Evolutionary conservation across 768 basidiomycete genomes (phyloP), one percentile per base, ranked within the genome.

Genomic region (Russula lepida): DNA sequence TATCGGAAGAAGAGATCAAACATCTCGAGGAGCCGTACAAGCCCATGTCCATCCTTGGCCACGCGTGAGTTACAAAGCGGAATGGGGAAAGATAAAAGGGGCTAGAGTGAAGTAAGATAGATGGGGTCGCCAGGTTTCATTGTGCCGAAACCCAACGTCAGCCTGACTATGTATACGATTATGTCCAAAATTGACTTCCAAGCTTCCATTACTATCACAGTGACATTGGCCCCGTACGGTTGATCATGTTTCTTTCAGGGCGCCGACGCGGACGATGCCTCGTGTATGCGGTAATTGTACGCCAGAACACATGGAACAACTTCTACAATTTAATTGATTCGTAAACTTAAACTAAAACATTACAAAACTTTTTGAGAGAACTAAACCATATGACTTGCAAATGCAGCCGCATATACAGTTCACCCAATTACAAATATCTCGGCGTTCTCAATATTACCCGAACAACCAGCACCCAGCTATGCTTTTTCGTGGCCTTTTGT

Each of bases 1-100:
- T 80, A 27, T 72, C 73, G 0, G 67, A 69, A 11, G 78, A 78
- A 25, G 79, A 81, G 66, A 64, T 75, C 63, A 71, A 75, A 64
- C 68, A 67, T 50, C 73, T 80, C 54, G 70, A 72, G 35, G 71
- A 75, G 63, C 71, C 73, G 2, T 79, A 80, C 69, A 59, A 64
- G 37, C 66, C 66, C 6, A 44, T n/a, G 1, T 25, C 46, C 21
- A 9, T 67, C 28, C 39, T 65, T 27, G 64, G 64, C 21, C 64
- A 66, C n/a, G 28, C 0, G 2, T 62, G 21, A 58, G 4, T n/a
- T 39, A 23, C 8, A 27, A 11, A 21, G 5, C 12, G 13, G 25
- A 41, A 27, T 12, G 25, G 53, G 21, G 19, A 4, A 27, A 17
- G n/a, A 15, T n/a, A 27, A 23, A 15, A 8, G 46, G 19, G 25